Evolutionary conservation across 441 rosid species (phyloP).

Genomic region (Erysimum pusillum): DNA sequence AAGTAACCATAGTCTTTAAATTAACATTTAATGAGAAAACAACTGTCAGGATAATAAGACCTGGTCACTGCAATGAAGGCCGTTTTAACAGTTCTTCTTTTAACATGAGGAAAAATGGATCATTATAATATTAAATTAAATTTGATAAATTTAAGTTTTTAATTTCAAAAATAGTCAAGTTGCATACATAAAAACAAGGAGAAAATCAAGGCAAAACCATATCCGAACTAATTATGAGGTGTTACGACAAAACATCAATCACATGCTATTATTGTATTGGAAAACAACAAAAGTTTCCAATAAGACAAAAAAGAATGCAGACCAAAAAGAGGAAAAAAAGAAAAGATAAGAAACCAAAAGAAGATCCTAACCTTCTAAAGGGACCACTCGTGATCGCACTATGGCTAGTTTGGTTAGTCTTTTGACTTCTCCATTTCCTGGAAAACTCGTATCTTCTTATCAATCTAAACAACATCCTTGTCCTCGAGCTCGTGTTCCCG

Average conservation of each 20-base stretch:
- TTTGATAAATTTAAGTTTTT: slow-evolving; percentile 2
- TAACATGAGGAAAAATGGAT: background rate
- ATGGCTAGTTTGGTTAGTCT: no score
- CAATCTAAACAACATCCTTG: no score
- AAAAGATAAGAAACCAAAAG: no score
- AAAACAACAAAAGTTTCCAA: slow-evolving; percentile 5
- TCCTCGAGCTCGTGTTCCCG: no score
- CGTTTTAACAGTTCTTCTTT: slow-evolving; percentile 1
- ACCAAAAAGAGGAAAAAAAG: no score
- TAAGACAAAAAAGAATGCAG: background rate
- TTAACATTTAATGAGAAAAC: background rate
- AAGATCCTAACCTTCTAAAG: no score
- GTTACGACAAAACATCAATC: slow-evolving; percentile 9
- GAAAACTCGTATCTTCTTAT: no score
- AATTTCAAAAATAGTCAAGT: slow-evolving; percentile 18
- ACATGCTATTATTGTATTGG: background rate
- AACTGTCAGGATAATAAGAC: background rate
- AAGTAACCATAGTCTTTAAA: background rate
- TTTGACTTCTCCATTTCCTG: no score
- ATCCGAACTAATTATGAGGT: background rate
- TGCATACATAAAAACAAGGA: slow-evolving; percentile 20
- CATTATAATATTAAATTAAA: background rate
- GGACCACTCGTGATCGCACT: no score
- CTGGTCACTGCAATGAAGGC: background rate
- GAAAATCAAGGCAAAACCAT: slow-evolving; percentile 16